These are phyloP conservation scores for Penicillium freii DNA, from an alignment of 2,329 filamentous ascomycete genomes.

Conservation along the genomic window DNA sequence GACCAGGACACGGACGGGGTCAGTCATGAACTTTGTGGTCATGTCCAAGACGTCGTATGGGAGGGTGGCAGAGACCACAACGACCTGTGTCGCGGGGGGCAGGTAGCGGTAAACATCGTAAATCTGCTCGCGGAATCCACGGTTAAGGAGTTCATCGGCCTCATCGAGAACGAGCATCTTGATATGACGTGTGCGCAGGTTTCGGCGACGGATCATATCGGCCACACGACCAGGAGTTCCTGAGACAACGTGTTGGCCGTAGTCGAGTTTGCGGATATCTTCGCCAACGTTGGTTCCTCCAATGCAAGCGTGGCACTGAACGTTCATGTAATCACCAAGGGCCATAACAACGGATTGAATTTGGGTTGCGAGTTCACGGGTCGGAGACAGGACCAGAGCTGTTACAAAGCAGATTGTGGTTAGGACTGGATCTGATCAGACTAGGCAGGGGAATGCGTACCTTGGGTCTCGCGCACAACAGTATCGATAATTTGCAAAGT, in stretches of 20 bases:
- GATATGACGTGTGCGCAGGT: slow-evolving; percentile 95
- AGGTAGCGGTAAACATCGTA: slow-evolving; percentile 99
- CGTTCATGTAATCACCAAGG: slow-evolving; percentile 99
- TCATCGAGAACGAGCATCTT: slow-evolving; percentile 99
- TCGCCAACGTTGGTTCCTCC: slow-evolving; percentile 97
- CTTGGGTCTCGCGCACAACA: slow-evolving; percentile 83
- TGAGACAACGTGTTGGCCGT: slow-evolving; percentile 95
- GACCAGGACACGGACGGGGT: slow-evolving; percentile 97
- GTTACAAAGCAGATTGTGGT: slow-evolving; percentile 8
- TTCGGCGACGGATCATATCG: slow-evolving; percentile 98
- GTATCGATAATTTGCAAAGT: slow-evolving; percentile 96
- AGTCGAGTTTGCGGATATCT: slow-evolving; percentile 95
- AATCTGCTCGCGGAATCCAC: slow-evolving; percentile 99
- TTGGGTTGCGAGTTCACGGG: slow-evolving; percentile 94
- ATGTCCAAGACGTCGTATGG: slow-evolving; percentile 98
- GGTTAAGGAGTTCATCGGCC: slow-evolving; percentile 96
- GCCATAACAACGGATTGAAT: slow-evolving; percentile 99
- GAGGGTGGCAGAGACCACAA: slow-evolving; percentile 97
- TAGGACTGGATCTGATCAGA: not conserved
- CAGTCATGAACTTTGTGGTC: slow-evolving; percentile 99
- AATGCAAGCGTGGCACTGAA: slow-evolving; percentile 99
- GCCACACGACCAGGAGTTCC: slow-evolving; percentile 98
- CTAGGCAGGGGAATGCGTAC: slow-evolving; percentile 31
- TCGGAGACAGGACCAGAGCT: slow-evolving; percentile 91
- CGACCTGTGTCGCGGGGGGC: slow-evolving; percentile 96